A percentile compares a stretch with the other conserved stretches of the same genome.
Conservation (phyloP, 352 stramenopile genomes). For the Halophytophthora polymorphica region DNA sequence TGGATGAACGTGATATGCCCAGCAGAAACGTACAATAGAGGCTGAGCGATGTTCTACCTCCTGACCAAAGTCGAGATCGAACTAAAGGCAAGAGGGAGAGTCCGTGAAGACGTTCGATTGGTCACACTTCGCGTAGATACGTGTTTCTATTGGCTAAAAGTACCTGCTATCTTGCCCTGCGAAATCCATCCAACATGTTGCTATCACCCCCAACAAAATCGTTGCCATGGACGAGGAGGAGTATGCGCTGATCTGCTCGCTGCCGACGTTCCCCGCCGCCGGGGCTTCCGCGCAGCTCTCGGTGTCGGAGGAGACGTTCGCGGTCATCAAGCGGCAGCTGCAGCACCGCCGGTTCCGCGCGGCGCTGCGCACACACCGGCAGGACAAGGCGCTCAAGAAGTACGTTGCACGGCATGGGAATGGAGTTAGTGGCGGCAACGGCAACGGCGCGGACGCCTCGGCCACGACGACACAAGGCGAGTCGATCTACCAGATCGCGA, state of each 20-base stretch:
- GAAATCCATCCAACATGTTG: not conserved
- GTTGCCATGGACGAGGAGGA: constrained; percentile 44
- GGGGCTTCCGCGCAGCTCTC: constrained; percentile 13
- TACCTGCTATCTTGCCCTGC: too few species aligned
- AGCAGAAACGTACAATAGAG: too few species aligned
- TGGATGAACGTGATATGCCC: too few species aligned
- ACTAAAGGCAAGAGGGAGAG: too few species aligned
- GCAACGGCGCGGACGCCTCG: not conserved
- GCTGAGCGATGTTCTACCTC: too few species aligned
- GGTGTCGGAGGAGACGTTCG: constrained; percentile 49
- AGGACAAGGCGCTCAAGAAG: constrained; percentile 53
- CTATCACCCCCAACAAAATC: constrained; percentile 2
- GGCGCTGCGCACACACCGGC: constrained; percentile 45
- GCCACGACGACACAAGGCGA: constrained; percentile 11
- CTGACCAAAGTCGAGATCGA: too few species aligned
- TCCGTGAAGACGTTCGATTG: too few species aligned
- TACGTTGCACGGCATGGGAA: constrained; percentile 41
- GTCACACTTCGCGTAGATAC: too few species aligned
- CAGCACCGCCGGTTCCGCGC: constrained; percentile 41
- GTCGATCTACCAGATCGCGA: constrained; percentile 38
- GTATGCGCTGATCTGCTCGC: constrained; percentile 45
- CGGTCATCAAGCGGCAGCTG: constrained; percentile 57
- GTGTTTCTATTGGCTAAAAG: too few species aligned
- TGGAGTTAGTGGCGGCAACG: too few species aligned
- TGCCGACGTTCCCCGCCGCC: constrained; percentile 27